phyloP scores from a whole-genome alignment of 148 eudicot species.

The Vaccinium myrtillus region DNA sequence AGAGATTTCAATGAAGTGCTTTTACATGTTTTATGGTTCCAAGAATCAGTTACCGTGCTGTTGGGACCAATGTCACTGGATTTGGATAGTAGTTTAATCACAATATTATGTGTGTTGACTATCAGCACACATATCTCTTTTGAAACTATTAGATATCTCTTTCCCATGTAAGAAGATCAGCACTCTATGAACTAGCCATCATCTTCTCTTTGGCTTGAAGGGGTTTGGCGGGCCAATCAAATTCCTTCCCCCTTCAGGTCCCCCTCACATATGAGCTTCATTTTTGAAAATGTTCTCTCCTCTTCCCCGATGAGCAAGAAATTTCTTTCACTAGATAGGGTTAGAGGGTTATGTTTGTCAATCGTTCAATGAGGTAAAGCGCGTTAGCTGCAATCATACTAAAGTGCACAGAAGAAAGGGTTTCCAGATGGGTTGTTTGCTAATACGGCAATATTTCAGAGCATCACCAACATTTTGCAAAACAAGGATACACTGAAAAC shows the following conservation, averaged over 20 bases:
- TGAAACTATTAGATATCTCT: not conserved
- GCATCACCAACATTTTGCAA: no score
- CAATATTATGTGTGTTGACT: not conserved
- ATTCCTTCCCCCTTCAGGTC: no score
- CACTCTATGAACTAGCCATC: not conserved
- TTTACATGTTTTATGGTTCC: not conserved
- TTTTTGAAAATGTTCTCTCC: no score
- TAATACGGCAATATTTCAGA: not conserved
- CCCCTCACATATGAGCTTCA: no score
- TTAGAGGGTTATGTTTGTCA: no score
- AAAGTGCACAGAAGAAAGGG: no score
- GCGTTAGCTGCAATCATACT: no score
- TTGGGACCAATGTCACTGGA: not conserved
- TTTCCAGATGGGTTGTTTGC: not conserved
- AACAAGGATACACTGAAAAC: not conserved
- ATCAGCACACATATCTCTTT: not conserved
- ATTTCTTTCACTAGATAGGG: no score
- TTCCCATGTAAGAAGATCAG: not conserved
- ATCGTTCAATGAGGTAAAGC: no score
- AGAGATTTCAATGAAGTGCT: not conserved
- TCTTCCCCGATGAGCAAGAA: no score
- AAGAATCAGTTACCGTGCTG: not conserved
- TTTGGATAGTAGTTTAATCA: not conserved
- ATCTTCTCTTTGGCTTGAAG: no score
- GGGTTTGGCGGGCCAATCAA: no score